phyloP scores from a whole-genome alignment of 2,329 filamentous ascomycete species.

The Cytospora piceae region DNA sequence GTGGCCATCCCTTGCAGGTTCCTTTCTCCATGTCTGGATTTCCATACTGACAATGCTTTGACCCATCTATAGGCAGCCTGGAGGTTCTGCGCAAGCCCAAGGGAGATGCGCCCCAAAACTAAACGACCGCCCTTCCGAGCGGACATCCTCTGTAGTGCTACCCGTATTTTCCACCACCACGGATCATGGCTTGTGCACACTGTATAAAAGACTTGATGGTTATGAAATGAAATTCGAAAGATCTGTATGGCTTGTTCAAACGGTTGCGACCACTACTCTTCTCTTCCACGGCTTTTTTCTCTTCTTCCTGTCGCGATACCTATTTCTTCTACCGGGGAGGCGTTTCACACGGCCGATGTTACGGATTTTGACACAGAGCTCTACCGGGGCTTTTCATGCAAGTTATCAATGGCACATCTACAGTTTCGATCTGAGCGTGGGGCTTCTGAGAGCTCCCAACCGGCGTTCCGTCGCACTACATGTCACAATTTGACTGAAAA shows the following conservation, averaged over 20 bases:
- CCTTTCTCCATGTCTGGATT: not conserved
- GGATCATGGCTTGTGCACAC: conserved; percentile 1
- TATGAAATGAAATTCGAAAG: conserved; percentile 8
- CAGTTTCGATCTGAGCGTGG: not conserved
- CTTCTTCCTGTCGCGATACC: conserved; percentile 11
- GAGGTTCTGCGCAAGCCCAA: conserved; percentile 47
- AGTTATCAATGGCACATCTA: not conserved
- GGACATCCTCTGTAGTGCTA: not conserved
- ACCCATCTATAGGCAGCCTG: conserved; percentile 44
- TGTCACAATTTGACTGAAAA: not conserved
- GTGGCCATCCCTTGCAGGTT: conserved; percentile 41
- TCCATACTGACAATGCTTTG: conserved; percentile 24
- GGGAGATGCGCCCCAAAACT: conserved; percentile 14
- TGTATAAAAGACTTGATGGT: conserved; percentile 20
- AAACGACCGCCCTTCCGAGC: not conserved
- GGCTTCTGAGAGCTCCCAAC: not conserved
- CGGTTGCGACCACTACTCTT: conserved; percentile 20
- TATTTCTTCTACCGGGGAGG: conserved; percentile 1
- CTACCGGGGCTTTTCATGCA: not conserved
- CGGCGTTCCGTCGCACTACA: not conserved
- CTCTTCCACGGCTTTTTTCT: conserved; percentile 1
- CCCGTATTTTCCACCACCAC: not conserved
- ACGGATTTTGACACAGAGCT: conserved; percentile 6
- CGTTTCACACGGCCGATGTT: not conserved
- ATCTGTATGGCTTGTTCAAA: conserved; percentile 10